Percentiles rank a stretch among this genome's conserved stretches.
Conservation (phyloP, 1,284 basidiomycete genomes). For the Polyporus tsugae region DNA sequence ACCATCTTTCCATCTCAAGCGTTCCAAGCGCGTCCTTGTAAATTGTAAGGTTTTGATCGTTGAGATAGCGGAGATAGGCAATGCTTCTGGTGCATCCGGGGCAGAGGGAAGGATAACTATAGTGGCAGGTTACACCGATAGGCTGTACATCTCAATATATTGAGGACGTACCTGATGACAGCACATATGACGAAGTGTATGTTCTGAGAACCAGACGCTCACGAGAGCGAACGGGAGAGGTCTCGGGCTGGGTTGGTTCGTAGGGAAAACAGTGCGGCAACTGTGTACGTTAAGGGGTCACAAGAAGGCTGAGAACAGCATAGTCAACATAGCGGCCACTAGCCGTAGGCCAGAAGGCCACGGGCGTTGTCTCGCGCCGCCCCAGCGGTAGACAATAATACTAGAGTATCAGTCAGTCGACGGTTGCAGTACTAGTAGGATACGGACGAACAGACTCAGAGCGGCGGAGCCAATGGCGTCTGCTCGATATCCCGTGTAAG, state of each 20-base stretch:
- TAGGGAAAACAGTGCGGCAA: not conserved
- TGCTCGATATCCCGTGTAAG: not conserved
- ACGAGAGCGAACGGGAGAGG: not conserved
- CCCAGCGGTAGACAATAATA: not conserved
- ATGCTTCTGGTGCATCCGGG: not conserved
- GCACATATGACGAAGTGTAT: not conserved
- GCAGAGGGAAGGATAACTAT: not conserved
- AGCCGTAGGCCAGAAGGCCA: not conserved
- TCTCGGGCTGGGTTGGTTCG: not conserved
- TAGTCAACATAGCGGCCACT: not conserved
- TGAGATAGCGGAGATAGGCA: slow-evolving; percentile 6
- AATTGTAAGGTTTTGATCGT: slow-evolving; percentile 10
- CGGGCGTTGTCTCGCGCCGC: not conserved
- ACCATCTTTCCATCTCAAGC: not conserved
- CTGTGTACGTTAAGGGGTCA: slow-evolving; percentile 2
- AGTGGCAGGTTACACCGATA: not conserved
- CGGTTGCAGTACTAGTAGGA: not conserved
- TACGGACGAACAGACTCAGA: not conserved
- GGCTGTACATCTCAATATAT: not conserved
- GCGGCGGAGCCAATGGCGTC: not conserved
- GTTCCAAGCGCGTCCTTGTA: not conserved
- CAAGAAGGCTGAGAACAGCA: not conserved
- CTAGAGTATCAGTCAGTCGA: not conserved
- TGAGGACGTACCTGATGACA: not conserved
- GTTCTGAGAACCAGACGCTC: not conserved